phyloP scores from a whole-genome alignment of 2,329 filamentous ascomycete genomes.

The Neophaeococcomyces aloes region DNA sequence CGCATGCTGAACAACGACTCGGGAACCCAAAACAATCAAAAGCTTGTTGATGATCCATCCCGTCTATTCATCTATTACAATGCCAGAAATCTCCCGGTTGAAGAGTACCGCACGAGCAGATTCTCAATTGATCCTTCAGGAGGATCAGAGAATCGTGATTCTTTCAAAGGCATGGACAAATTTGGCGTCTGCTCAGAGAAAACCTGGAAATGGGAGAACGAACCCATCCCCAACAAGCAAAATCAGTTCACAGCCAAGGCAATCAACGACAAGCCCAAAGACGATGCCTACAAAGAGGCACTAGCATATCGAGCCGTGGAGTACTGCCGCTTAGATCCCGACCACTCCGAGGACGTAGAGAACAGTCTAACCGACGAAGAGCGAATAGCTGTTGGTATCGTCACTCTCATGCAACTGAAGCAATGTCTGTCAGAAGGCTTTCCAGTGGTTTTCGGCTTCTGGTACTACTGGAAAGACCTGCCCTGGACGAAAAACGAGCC shows the following conservation, averaged over 20 bases:
- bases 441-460: neutral
- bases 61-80: constrained; percentile 1
- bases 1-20: too few relatives aligned
- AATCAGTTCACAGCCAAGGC: neutral
- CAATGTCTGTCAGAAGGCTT: neutral
- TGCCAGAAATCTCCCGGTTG: neutral
- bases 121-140: neutral
- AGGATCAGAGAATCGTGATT: neutral
- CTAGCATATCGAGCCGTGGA: neutral
- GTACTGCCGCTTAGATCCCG: neutral
- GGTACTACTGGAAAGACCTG: neutral
- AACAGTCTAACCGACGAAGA: neutral
- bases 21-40: neutral
- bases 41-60: neutral
- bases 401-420: neutral
- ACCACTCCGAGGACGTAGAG: neutral
- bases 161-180: neutral
- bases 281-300: neutral
- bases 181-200: neutral
- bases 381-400: neutral
- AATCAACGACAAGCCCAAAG: neutral
- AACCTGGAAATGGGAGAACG: too few relatives aligned
- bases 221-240: too few relatives aligned
- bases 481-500: neutral
- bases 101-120: neutral